Evolutionary conservation across 1,139 yeast species (phyloP).

Genomic region (Candida freyschussii): DNA sequence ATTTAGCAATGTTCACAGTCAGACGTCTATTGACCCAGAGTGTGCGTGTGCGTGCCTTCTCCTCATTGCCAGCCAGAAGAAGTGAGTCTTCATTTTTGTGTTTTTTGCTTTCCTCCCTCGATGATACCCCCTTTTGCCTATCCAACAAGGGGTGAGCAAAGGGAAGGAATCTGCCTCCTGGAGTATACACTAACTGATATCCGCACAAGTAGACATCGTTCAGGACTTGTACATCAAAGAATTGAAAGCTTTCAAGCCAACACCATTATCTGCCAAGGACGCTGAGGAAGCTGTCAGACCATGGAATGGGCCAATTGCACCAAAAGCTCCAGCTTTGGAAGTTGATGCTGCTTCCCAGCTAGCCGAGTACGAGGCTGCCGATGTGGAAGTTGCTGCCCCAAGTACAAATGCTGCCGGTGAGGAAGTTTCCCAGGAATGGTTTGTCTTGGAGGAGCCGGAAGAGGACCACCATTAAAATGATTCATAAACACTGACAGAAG

Average conservation of each 20-base stretch:
- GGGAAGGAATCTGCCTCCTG: no score
- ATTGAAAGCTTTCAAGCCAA: conserved; percentile 84
- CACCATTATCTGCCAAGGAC: conserved; percentile 66
- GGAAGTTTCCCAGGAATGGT: conserved; percentile 66
- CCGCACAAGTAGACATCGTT: conserved; percentile 43
- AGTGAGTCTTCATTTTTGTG: conserved; percentile 3
- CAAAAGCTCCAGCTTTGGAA: conserved; percentile 68
- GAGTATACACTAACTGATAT: no score
- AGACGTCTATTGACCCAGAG: conserved; percentile 16
- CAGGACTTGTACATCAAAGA: conserved; percentile 85
- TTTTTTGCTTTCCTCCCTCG: no score
- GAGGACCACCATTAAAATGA: conserved; percentile 54
- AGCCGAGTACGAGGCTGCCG: conserved; percentile 65
- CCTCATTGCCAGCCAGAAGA: conserved; percentile 32
- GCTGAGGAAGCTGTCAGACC: conserved; percentile 77
- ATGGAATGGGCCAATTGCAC: conserved; percentile 75
- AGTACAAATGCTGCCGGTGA: conserved; percentile 41
- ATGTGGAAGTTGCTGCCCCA: conserved; percentile 62
- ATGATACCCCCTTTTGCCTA: no score
- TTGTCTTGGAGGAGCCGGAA: conserved; percentile 71
- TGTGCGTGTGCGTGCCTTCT: conserved; percentile 32
- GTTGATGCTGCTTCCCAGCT: conserved; percentile 68
- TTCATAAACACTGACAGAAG: not conserved
- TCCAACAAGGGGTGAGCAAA: no score
- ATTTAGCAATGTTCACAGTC: conserved; percentile 14